Evolutionary conservation across 306 rosid species (phyloP).

Genomic region (Glycine latifolia): DNA sequence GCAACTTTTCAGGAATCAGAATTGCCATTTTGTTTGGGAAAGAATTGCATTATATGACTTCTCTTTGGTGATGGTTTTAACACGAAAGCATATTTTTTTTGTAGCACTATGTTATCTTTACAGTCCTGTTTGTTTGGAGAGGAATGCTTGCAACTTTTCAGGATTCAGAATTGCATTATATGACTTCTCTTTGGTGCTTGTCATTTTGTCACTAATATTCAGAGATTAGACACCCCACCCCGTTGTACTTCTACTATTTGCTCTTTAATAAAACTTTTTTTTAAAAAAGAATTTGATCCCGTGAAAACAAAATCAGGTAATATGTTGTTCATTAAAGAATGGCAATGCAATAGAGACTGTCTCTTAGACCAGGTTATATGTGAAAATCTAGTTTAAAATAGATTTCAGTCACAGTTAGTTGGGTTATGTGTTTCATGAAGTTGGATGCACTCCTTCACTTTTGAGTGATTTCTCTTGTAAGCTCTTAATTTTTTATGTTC

Average conservation of each 20-base stretch:
- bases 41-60: background rate
- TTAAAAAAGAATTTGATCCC: background rate
- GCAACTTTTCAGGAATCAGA: background rate
- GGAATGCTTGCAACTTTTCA: background rate
- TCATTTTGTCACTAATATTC: constrained; percentile 8
- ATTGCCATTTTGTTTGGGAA: constrained; percentile 27
- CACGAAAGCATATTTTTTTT: background rate
- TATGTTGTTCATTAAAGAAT: background rate
- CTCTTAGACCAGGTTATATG: background rate
- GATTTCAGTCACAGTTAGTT: background rate
- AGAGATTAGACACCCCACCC: background rate
- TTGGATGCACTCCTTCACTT: background rate
- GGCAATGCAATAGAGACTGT: background rate
- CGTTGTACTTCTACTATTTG: background rate
- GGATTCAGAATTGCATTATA: background rate
- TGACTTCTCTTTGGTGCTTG: constrained; percentile 18
- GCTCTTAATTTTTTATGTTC: constrained; percentile 26
- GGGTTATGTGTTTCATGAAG: constrained; percentile 16
- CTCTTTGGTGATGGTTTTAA: constrained; percentile 5
- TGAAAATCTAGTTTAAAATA: constrained; percentile 1
- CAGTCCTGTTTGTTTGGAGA: constrained; percentile 2
- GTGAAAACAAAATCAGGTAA: background rate
- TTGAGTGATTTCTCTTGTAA: background rate
- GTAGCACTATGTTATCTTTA: background rate
- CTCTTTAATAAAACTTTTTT: background rate